Conservation (phyloP, 2,329 filamentous ascomycete species). For the Capronia epimyces region DNA sequence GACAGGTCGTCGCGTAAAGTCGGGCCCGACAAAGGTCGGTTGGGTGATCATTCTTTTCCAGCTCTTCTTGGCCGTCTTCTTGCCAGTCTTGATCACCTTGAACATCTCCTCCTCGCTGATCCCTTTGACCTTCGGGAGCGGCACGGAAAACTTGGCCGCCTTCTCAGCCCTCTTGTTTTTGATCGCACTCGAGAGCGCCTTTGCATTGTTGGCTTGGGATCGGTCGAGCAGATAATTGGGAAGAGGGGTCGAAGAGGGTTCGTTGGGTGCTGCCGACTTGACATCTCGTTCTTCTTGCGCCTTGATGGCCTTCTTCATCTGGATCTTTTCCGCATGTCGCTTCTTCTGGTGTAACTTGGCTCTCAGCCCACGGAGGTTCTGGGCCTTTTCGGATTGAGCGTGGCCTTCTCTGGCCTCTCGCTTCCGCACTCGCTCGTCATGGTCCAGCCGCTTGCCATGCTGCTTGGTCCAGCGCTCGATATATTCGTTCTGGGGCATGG, state of each 20-base stretch:
- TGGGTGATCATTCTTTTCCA: slow-evolving; percentile 65
- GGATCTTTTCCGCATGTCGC: slow-evolving; percentile 94
- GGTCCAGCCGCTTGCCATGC: slow-evolving; percentile 61
- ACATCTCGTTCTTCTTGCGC: slow-evolving; percentile 94
- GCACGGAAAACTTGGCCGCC: slow-evolving; percentile 86
- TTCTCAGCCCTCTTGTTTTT: slow-evolving; percentile 95
- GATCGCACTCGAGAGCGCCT: slow-evolving; percentile 76
- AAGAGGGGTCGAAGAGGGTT: slow-evolving; percentile 74
- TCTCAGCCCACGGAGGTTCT: slow-evolving; percentile 84
- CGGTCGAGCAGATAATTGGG: slow-evolving; percentile 93
- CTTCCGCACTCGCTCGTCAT: slow-evolving; percentile 87
- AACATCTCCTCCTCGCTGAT: slow-evolving; percentile 98
- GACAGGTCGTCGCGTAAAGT: slow-evolving; percentile 83
- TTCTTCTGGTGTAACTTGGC: slow-evolving; percentile 93
- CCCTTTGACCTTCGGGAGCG: slow-evolving; percentile 86
- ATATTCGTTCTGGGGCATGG: slow-evolving; percentile 30
- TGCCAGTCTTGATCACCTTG: slow-evolving; percentile 90
- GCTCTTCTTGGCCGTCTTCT: slow-evolving; percentile 81
- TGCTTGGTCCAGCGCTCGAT: slow-evolving; percentile 68
- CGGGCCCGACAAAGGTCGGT: slow-evolving; percentile 82
- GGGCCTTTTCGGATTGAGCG: slow-evolving; percentile 79
- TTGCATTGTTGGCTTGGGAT: slow-evolving; percentile 60
- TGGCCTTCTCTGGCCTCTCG: slow-evolving; percentile 81
- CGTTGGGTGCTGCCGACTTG: slow-evolving; percentile 72
- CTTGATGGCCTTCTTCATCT: slow-evolving; percentile 92